phyloP scores from a whole-genome alignment of 441 rosid species.

The Erysimum pusillum region DNA sequence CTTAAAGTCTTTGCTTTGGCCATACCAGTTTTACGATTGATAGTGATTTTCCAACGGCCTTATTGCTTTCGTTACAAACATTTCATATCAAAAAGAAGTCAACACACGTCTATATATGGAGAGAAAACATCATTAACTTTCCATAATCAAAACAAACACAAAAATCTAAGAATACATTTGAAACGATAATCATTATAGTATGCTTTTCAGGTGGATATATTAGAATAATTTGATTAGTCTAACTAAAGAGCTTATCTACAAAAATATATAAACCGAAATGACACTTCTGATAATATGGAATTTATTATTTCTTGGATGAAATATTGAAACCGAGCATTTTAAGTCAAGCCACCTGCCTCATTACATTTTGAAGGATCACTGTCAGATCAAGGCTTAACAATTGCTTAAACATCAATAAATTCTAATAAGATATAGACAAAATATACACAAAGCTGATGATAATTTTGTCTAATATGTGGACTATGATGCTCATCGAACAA shows the following conservation, averaged over 20 bases:
- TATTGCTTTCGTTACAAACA: constrained; percentile 45
- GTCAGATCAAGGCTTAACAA: background rate
- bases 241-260: background rate
- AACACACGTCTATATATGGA: constrained; percentile 17
- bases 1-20: constrained; percentile 46
- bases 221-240: background rate
- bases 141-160: constrained; percentile 36
- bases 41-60: constrained; percentile 36
- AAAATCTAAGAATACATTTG: constrained; percentile 11
- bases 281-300: background rate
- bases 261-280: constrained; percentile 2
- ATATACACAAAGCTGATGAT: constrained; percentile 3
- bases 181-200: background rate
- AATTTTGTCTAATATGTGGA: background rate
- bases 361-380: background rate
- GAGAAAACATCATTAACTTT: constrained; percentile 35
- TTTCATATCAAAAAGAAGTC: constrained; percentile 41
- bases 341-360: background rate
- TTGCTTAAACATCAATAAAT: background rate
- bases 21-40: constrained; percentile 45
- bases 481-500: constrained; percentile 2
- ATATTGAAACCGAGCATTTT: background rate
- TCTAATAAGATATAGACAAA: background rate
- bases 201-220: constrained; percentile 17
- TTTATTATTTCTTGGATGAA: background rate